These are phyloP conservation scores for Mycosarcoma mackinlayi DNA, from an alignment of 1,284 basidiomycete genomes.

Conservation along the genomic window DNA sequence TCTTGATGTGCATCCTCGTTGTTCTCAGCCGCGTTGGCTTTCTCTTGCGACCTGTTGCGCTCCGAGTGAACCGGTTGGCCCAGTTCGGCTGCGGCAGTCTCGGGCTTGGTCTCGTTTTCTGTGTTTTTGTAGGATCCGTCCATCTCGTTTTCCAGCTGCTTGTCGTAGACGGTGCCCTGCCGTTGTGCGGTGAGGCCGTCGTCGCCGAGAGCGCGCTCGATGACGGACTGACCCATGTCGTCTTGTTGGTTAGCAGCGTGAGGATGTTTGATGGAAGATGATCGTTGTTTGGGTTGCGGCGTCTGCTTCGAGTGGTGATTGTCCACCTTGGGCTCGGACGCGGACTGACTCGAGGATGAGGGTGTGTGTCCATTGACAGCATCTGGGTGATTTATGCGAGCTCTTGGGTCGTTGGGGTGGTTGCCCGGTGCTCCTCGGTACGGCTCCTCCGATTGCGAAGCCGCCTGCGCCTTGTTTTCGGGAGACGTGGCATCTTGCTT, in stretches of 20 bases:
- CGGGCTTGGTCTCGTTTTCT: slow-evolving; percentile 32
- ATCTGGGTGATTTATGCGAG: slow-evolving; percentile 45
- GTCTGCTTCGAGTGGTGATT: not conserved
- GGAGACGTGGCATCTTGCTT: not conserved
- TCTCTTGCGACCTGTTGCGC: slow-evolving; percentile 21
- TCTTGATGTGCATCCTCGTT: slow-evolving; percentile 25
- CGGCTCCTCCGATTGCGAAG: not conserved
- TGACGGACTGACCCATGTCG: slow-evolving; percentile 46
- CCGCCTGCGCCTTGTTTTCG: not conserved
- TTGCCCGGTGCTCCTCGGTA: slow-evolving; percentile 45
- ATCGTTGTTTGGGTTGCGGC: not conserved
- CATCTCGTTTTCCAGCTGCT: slow-evolving; percentile 40
- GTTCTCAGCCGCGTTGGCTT: slow-evolving; percentile 6
- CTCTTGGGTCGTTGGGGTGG: slow-evolving; percentile 46
- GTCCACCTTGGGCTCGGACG: not conserved
- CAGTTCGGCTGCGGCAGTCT: slow-evolving; percentile 26
- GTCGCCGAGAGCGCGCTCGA: slow-evolving; percentile 47
- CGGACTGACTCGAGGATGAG: not conserved
- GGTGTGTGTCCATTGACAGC: slow-evolving; percentile 15
- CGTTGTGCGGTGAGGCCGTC: slow-evolving; percentile 36
- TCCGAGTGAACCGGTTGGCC: slow-evolving; percentile 37
- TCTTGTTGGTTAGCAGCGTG: slow-evolving; percentile 2
- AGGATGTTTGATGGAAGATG: slow-evolving; percentile 5
- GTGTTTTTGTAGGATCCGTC: slow-evolving; percentile 37
- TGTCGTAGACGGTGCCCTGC: slow-evolving; percentile 38